phyloP scores from a whole-genome alignment of 176 grass and related monocot genomes.

The Eleusine indica region DNA sequence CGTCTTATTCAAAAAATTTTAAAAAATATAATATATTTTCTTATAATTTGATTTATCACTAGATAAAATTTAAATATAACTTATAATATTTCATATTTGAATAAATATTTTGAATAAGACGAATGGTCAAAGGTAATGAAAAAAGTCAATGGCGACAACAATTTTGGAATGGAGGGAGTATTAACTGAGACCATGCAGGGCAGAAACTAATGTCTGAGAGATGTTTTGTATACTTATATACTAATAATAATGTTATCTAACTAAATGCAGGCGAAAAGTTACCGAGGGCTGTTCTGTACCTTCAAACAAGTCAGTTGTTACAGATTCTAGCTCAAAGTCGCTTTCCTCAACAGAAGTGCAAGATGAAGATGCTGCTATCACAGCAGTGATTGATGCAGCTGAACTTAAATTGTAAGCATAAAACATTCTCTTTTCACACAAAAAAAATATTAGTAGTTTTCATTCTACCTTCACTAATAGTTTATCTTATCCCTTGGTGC shows the following conservation, averaged over 20 bases:
- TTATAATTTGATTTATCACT: too few relatives aligned
- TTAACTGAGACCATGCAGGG: background rate
- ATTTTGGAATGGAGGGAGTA: background rate
- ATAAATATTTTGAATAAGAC: too few relatives aligned
- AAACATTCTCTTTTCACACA: background rate
- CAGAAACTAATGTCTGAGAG: background rate
- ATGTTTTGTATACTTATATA: background rate
- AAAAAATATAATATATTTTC: too few relatives aligned
- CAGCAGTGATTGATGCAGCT: conserved; percentile 51
- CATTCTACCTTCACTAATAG: background rate
- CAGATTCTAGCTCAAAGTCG: conserved; percentile 42
- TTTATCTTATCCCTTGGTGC: conserved; percentile 1
- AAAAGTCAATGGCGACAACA: too few relatives aligned
- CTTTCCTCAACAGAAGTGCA: conserved; percentile 44
- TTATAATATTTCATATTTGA: too few relatives aligned
- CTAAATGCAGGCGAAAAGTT: conserved; percentile 53
- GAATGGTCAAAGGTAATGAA: too few relatives aligned
- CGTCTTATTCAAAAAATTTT: too few relatives aligned
- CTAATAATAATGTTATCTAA: conserved; percentile 26
- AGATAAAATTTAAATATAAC: too few relatives aligned
- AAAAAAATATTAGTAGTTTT: background rate
- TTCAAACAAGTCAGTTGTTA: conserved; percentile 47
- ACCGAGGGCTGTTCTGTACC: conserved; percentile 39
- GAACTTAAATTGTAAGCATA: conserved; percentile 52
- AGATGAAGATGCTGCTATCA: conserved; percentile 54